A percentile compares a stretch with the other conserved stretches of the same genome.
phyloP scores from a whole-genome alignment of 148 eudicot species.

The Arctostaphylos glauca region DNA sequence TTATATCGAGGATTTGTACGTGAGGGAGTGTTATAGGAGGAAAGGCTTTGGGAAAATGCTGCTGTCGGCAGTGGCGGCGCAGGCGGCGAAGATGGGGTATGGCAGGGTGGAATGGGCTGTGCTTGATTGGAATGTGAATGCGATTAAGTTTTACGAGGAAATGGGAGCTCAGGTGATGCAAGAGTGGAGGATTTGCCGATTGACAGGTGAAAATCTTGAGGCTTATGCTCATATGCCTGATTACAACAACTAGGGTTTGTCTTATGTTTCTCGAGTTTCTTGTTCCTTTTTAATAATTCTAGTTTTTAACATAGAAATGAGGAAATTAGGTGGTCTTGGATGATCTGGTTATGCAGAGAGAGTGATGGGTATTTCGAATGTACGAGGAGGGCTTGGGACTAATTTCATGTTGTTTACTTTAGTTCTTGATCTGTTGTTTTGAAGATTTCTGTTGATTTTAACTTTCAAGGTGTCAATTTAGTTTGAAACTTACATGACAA shows the following conservation, averaged over 20 bases:
- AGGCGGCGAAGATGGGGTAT: slow-evolving; percentile 66
- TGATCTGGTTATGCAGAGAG: too few species aligned
- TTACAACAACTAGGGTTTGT: slow-evolving; percentile 4
- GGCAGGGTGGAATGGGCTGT: slow-evolving; percentile 89
- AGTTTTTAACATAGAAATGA: too few species aligned
- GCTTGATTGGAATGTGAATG: slow-evolving; percentile 83
- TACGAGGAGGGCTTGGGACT: too few species aligned
- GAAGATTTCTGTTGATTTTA: too few species aligned
- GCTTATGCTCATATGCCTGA: slow-evolving; percentile 29
- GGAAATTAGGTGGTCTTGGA: too few species aligned
- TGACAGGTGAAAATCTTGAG: slow-evolving; percentile 66
- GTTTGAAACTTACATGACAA: too few species aligned
- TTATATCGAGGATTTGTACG: slow-evolving; percentile 69
- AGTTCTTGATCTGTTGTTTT: too few species aligned
- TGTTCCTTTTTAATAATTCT: neutral
- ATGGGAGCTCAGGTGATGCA: slow-evolving; percentile 77
- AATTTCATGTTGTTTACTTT: too few species aligned
- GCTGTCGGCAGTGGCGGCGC: slow-evolving; percentile 64
- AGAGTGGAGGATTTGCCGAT: slow-evolving; percentile 73
- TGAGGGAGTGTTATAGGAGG: slow-evolving; percentile 76
- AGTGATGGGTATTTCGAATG: too few species aligned
- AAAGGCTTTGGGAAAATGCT: slow-evolving; percentile 64
- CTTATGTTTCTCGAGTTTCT: neutral
- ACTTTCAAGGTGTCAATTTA: too few species aligned
- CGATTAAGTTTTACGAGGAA: slow-evolving; percentile 63